A percentile compares a stretch with the other conserved stretches of the same genome.
Conservation (phyloP, 164 flowering plant genomes). For the Amborella trichopoda region DNA sequence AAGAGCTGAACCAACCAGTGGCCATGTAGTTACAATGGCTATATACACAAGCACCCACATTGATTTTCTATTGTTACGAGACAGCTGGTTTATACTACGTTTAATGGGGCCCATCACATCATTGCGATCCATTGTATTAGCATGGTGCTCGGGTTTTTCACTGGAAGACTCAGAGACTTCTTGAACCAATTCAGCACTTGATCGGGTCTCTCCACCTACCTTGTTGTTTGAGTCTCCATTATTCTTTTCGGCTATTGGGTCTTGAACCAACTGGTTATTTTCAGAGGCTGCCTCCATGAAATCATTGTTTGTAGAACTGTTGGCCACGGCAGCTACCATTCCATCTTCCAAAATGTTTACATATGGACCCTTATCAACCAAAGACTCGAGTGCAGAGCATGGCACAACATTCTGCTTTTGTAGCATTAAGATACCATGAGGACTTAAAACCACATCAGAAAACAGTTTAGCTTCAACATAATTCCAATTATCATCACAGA, state of each 20-base stretch:
- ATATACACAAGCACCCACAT: conserved; percentile 38
- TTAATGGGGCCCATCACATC: conserved; percentile 17
- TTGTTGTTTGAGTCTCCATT: conserved; percentile 1
- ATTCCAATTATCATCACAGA: too few species aligned
- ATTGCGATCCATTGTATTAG: conserved; percentile 2
- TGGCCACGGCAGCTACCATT: conserved; percentile 26
- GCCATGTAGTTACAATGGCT: conserved; percentile 41
- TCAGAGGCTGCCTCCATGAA: conserved; percentile 3
- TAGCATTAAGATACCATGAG: too few species aligned
- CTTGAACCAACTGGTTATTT: conserved; percentile 5
- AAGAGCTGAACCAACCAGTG: conserved; percentile 35
- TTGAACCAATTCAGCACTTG: conserved; percentile 3
- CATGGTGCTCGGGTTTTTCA: conserved; percentile 3
- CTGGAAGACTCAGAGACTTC: conserved; percentile 7
- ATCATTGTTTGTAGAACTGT: conserved; percentile 4
- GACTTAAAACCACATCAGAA: too few species aligned
- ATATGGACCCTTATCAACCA: conserved; percentile 42
- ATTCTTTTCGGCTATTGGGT: conserved; percentile 4
- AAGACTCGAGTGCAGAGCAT: conserved; percentile 20
- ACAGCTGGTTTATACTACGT: conserved; percentile 25
- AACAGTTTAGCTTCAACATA: too few species aligned
- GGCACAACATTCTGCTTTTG: too few species aligned
- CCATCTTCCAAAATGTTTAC: conserved; percentile 35
- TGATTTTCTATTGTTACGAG: conserved; percentile 24
- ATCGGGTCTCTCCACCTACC: conserved; percentile 1